Base-by-base conservation (phyloP, 306 rosid genomes). In the Quercus bicolor region DNA sequence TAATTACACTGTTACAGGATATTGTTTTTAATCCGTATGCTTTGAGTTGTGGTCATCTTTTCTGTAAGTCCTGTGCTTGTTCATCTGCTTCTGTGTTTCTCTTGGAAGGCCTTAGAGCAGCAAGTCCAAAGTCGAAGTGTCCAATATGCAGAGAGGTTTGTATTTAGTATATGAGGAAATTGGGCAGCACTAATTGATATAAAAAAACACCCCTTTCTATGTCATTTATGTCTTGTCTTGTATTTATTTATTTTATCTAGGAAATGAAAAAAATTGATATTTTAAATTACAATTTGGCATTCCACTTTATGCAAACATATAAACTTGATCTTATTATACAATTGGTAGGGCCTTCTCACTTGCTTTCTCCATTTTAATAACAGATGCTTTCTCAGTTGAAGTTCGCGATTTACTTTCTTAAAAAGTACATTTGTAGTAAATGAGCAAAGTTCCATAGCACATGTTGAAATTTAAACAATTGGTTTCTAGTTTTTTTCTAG, bases 81-180 rank as follows among this genome's bases (percentile, higher is more conserved):
- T 88, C 96, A 21, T 93, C 97, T 72, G 97, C 95, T 68, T 86
- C 97, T 51, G 90, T 92, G 79, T 82, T 84, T 90, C 87, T 88
- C 34, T 94, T 91, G 62, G 86, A 92, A 76, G 97, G 97, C 80
- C 91, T 84, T 54, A 94, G 88, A 86, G 77, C 88, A 68, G 97
- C 97, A 59, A 78, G 64, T 78, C 77, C 48, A 6, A 89, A 88
- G 61, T 80, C 91, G 12, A 92, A 89, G 83, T 94, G 97, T 81
- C 92, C 98, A 24, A 79, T 89, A 82, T 94, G 98, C 93, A 92
- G 98, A 86, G 94, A 94, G 97, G 98, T 92, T 77, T 80, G 88
- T 64, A 55, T 77, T 77, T 81, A 31, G 59, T 53, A 28, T 70
- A 16, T 62, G 29, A 52, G 56, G n/a, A 51, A 60, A 7, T 20